Percentiles rank a stretch among this genome's conserved stretches.
These are phyloP conservation scores for Fomitiporia mediterranea DNA, from an alignment of 1,284 basidiomycete species.

Conservation along the genomic window DNA sequence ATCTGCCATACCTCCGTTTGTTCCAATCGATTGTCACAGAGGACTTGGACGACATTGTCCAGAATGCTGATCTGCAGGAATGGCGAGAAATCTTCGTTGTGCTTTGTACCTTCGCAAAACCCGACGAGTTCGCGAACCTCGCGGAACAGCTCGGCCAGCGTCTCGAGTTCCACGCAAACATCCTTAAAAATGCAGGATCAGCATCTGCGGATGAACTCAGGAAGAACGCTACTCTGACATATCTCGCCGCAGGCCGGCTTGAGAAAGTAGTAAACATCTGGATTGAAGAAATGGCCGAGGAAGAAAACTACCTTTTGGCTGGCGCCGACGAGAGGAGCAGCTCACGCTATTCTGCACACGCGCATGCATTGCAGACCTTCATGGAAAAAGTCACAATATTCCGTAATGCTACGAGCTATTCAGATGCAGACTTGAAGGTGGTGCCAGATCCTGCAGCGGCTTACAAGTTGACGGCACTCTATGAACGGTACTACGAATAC, in stretches of 20 bases:
- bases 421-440: conserved; percentile 67
- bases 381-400: conserved; percentile 97
- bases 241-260: conserved; percentile 85
- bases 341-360: conserved; percentile 82
- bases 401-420: conserved; percentile 84
- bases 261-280: conserved; percentile 91
- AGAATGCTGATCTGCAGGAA: conserved; percentile 91
- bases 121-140: conserved; percentile 81
- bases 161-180: conserved; percentile 77
- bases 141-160: conserved; percentile 91
- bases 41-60: conserved; percentile 89
- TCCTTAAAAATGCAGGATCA: conserved; percentile 49
- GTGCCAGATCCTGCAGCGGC: conserved; percentile 31
- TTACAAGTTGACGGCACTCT: conserved; percentile 83
- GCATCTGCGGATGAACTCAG: conserved; percentile 52
- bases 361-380: conserved; percentile 87
- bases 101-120: conserved; percentile 88
- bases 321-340: conserved; percentile 43
- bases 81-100: conserved; percentile 99
- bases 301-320: conserved; percentile 56
- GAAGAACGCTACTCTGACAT: conserved; percentile 90
- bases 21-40: conserved; percentile 95
- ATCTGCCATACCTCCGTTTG: conserved; percentile 86
- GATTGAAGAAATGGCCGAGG: conserved; percentile 88
- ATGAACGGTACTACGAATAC: conserved; percentile 95